Evolutionary conservation across 345 rosid genomes (phyloP).

Genomic region (Kernera saxatilis): DNA sequence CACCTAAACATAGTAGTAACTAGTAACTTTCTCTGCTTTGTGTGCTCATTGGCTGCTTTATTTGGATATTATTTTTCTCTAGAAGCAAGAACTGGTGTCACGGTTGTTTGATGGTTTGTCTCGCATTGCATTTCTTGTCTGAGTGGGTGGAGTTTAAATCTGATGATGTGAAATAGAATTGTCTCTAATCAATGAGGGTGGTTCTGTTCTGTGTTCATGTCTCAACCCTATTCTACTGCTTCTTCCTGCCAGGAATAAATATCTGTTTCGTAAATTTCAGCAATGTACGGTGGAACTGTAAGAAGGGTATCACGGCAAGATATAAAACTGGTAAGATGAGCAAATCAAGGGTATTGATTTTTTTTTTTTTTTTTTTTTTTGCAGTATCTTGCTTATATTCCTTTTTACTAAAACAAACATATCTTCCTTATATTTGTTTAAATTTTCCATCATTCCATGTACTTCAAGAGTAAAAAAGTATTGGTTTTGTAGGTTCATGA

Average conservation of each 20-base stretch:
- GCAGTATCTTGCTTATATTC: not conserved
- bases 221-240: not conserved
- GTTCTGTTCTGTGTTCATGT: not conserved
- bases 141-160: not conserved
- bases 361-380: not conserved
- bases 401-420: not conserved
- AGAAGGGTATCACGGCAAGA: conserved; percentile 19
- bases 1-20: too few relatives aligned
- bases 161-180: not conserved
- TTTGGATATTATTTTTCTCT: not conserved
- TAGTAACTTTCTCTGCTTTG: too few relatives aligned
- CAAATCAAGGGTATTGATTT: not conserved
- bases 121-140: not conserved
- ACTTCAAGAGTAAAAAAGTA: not conserved
- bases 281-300: conserved; percentile 22
- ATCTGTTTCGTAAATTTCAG: conserved; percentile 9
- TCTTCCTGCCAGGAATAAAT: not conserved
- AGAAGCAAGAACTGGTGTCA: not conserved
- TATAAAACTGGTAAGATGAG: conserved; percentile 12
- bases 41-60: not conserved
- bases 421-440: not conserved
- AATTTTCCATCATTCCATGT: not conserved
- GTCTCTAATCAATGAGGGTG: too few relatives aligned
- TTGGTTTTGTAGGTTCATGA: not conserved
- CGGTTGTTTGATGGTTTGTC: not conserved